A percentile compares a stretch with the other conserved stretches of the same genome.
phyloP scores from a whole-genome alignment of 140 eudicot genomes.

The Bidens hawaiensis region DNA sequence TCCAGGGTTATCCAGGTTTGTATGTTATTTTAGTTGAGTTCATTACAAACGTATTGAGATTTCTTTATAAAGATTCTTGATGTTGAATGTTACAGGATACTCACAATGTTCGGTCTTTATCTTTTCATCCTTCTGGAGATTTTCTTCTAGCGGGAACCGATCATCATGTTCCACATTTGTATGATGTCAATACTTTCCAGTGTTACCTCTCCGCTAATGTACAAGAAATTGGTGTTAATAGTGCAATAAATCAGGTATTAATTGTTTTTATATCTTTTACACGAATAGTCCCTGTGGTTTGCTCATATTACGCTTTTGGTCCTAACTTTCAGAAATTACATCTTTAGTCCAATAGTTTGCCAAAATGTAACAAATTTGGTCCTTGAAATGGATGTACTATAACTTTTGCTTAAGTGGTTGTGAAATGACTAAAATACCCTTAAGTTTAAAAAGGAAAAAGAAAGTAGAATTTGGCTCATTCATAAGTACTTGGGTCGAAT shows the following conservation, averaged over 20 bases:
- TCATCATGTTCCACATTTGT: constrained; percentile 84
- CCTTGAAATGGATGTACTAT: too few relatives aligned
- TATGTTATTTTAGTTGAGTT: constrained; percentile 1
- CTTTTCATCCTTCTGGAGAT: constrained; percentile 94
- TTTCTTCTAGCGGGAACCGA: constrained; percentile 94
- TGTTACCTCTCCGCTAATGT: constrained; percentile 68
- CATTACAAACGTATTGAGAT: neutral
- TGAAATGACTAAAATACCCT: too few relatives aligned
- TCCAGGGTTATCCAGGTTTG: constrained; percentile 88
- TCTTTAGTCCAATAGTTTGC: too few relatives aligned
- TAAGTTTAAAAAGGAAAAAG: too few relatives aligned
- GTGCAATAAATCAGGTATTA: constrained; percentile 94
- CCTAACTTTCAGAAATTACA: too few relatives aligned
- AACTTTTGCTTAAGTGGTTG: too few relatives aligned
- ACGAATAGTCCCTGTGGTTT: constrained; percentile 4
- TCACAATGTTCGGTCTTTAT: constrained; percentile 83
- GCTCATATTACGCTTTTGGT: too few relatives aligned
- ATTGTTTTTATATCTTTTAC: too few relatives aligned
- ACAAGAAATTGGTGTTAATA: constrained; percentile 56
- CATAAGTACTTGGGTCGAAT: neutral
- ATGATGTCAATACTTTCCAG: constrained; percentile 77
- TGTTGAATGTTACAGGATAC: constrained; percentile 61
- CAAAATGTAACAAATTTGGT: too few relatives aligned
- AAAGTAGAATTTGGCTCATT: neutral
- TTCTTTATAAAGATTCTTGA: constrained; percentile 9